Evolutionary conservation across 805 yeast genomes (phyloP), one percentile per base, ranked within the genome.

Genomic region (Spathaspora passalidarum): DNA sequence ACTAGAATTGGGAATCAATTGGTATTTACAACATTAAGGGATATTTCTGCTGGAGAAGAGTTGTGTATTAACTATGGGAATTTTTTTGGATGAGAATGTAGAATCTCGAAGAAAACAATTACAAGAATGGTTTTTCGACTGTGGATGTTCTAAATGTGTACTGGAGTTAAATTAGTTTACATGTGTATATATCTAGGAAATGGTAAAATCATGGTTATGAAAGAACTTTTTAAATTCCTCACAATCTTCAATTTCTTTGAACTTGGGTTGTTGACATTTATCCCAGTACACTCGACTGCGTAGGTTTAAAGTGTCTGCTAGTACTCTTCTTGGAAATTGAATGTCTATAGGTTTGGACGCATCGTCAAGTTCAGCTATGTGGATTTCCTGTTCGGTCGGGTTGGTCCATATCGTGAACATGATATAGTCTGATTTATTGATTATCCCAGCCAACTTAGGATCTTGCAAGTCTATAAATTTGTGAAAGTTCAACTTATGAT

Each of bases 261-360:
- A 66, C 38, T 66, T 67, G 0, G 84, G 65, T 60, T 89, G 95
- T 40, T 68, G 65, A 56, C 97, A 89, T 43, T 79, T 78, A 46
- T 84, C 84, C 97, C 97, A 90, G 47, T 80, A 81, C 0, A 78
- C 62, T 50, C 90, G 71, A 43, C 81, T 82, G 2, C 85, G 83
- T 13, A 78, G 68, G 38, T 74, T 79, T 42, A 90, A 58, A 2
- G 84, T 63, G 50, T 73, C 72, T 0, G 96, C 91, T 22, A 88
- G 56, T 1, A 86, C 90, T 56, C 89, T 75, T 60, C 97, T 72
- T 1, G 96, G 96, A 56, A 91, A 87, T 54, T 88, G 96, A 11
- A 88, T 63, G 60, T 91, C 97, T 7, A 89, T 65, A 10, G 73
- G 53, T 43, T 70, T 70, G 2, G 57, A 50, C 0, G 60, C 58